Base-by-base conservation (phyloP, 2,329 filamentous ascomycete species). In the Calonectria honghensis region DNA sequence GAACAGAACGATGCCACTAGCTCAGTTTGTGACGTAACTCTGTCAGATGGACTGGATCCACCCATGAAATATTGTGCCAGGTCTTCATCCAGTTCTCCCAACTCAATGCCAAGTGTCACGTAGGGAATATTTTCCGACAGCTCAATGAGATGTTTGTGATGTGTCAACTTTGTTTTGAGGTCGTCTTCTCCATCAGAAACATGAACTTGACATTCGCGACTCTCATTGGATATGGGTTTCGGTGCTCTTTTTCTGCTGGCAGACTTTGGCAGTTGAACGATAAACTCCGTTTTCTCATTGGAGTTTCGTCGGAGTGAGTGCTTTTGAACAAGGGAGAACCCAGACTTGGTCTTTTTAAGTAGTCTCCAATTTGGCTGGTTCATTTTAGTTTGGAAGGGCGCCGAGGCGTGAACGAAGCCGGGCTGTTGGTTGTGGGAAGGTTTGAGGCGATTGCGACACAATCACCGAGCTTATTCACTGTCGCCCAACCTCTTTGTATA, bases 61-160 rank as follows among this genome's bases (percentile, higher is more conserved):
- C 29, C 24, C 66, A 68, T 68, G 27, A 68, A 68, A n/a, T n/a
- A 63, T 9, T 37, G 57, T 20, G 32, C 35, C 14, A 63, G 16
- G 14, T 63, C 35, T 18, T 41, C 4, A 9, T 63, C 57, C 5
- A 24, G 27, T 20, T 41, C 57, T 41, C 57, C 57, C 24, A 63
- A 13, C 31, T 63, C 35, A 18, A 63, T 63, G 6, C 57, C 57
- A 0, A 63, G 6, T 20, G 41, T 39, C 57, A 63, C 57, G 16
- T 63, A 63, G 3, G 57, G 57, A 6, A 27, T 41, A 29, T 63
- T 63, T 63, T 63, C 57, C 11, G 57, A 63, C 5, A 41, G 24
- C 3, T 6, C 4, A 16, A 41, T 27, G 14, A 48, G 45, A 13
- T 48, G n/a, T 10, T 20, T 20, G 41, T 48, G 20, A 48, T 48